These are phyloP conservation scores for Ceratobasidium sp. DNA, from an alignment of 1,284 basidiomycete species.

Conservation along the genomic window DNA sequence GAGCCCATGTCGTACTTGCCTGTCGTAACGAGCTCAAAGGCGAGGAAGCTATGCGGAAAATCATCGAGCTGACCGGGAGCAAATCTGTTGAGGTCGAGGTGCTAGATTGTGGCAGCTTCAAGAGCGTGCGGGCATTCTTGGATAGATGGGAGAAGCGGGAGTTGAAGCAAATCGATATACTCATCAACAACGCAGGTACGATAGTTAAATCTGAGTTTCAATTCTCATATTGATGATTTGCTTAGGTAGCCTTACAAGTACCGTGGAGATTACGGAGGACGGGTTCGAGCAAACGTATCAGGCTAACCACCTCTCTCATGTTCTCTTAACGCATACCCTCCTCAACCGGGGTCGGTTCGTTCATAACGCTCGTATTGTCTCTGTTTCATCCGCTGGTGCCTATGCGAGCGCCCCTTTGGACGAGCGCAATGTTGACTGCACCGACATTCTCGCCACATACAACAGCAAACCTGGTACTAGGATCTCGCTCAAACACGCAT, in stretches of 20 bases:
- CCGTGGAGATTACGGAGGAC: constrained; percentile 26
- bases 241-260: constrained; percentile 38
- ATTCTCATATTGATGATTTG: background rate
- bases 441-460: constrained; percentile 33
- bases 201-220: background rate
- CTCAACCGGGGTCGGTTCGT: constrained; percentile 38
- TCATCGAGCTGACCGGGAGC: constrained; percentile 42
- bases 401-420: constrained; percentile 32
- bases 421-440: constrained; percentile 15
- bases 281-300: constrained; percentile 44
- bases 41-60: constrained; percentile 36
- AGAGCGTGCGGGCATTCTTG: constrained; percentile 38
- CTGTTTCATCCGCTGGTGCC: constrained; percentile 33
- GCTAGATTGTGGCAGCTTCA: constrained; percentile 38
- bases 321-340: constrained; percentile 37
- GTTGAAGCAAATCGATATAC: constrained; percentile 39
- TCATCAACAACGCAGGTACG: constrained; percentile 47
- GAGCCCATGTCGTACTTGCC: constrained; percentile 45
- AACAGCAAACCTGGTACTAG: background rate
- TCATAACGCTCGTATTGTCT: constrained; percentile 35
- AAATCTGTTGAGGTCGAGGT: constrained; percentile 26
- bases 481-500: constrained; percentile 10
- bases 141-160: constrained; percentile 38
- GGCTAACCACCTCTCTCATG: constrained; percentile 41
- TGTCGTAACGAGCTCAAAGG: constrained; percentile 41